Evolutionary conservation across 768 basidiomycete genomes (phyloP), one percentile per base, ranked within the genome.

Genomic region (Leccinum sublutescens): DNA sequence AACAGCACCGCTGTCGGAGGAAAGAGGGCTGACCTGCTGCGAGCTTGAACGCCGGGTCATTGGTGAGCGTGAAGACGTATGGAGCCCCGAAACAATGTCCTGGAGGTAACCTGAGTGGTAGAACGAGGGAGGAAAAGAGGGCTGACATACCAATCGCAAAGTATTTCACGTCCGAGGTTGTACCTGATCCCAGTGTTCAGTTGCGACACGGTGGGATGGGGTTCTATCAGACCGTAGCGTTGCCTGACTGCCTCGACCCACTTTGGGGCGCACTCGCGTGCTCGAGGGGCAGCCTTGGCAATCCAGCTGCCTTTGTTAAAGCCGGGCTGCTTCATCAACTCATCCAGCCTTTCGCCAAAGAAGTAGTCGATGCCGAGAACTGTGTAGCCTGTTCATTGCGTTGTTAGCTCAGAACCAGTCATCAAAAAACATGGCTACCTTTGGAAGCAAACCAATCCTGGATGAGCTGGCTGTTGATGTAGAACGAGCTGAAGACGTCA

Each of bases 331-430:
- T 73, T 68, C 21, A 71, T 66, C 60, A 81, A 77, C 1, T 64
- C 55, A n/a, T 79, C 64, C 1, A 87, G 64, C 11, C 80, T 75
- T 55, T 86, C 83, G 7, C 86, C 84, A 52, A 85, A 78, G 71
- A 88, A 86, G 69, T 85, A 87, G 60, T 88, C 87, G 45, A 82
- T 70, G 2, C 84, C 85, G 5, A 87, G 68, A 4, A 87, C 85
- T 49, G 76, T 71, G 65, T 80, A 87, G 1, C 86, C 52, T 52
- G 23, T 15, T 52, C 51, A 36, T 19, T 21, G 12, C 14, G 14
- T 36, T 15, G 5, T 52, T 14, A 34, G 21, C 19, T 21, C 21
- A 2, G n/a, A 36, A 33, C n/a, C 12, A 12, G 19, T 45, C 4
- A 10, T 21, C 19, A 21, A 52, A 19, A 19, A 36, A 23, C 12